Conservation (phyloP, 2,329 filamentous ascomycete genomes). For the Eurotiales sp. region DNA sequence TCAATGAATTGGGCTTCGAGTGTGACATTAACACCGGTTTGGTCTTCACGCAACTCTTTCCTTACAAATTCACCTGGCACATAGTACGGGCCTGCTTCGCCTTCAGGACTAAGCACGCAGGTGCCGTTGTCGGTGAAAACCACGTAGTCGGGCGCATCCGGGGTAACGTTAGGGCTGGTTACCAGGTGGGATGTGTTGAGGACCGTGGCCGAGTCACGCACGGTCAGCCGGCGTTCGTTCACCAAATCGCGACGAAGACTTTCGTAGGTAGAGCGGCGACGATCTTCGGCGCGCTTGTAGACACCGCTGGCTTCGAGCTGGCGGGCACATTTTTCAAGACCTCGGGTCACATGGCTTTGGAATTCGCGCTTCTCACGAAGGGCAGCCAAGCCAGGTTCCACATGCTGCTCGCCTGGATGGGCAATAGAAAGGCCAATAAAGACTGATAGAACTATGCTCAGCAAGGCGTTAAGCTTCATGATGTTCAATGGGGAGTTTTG, state of each 20-base stretch:
- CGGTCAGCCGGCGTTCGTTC: conserved; percentile 15
- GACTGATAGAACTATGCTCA: neutral
- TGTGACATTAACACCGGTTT: conserved; percentile 34
- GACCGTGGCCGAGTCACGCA: conserved; percentile 32
- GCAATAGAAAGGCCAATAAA: neutral
- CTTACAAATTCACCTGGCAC: conserved; percentile 38
- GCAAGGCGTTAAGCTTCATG: neutral
- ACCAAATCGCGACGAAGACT: conserved; percentile 12
- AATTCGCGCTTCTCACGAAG: conserved; percentile 17
- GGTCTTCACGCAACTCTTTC: conserved; percentile 31
- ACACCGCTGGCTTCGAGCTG: conserved; percentile 21
- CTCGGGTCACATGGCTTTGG: conserved; percentile 18
- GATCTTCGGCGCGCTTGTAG: conserved; percentile 21
- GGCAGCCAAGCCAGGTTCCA: neutral
- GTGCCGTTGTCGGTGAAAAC: conserved; percentile 28
- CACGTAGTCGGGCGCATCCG: conserved; percentile 19
- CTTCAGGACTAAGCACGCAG: conserved; percentile 50
- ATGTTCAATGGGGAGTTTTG: neutral
- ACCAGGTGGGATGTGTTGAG: conserved; percentile 38
- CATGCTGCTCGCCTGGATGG: neutral
- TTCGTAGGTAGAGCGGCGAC: conserved; percentile 20
- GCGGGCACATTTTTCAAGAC: conserved; percentile 20
- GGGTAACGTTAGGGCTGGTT: conserved; percentile 19
- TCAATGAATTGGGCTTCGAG: conserved; percentile 41
- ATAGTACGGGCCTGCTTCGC: conserved; percentile 47